Base-by-base conservation (phyloP, 768 basidiomycete genomes). In the Russula virescens region DNA sequence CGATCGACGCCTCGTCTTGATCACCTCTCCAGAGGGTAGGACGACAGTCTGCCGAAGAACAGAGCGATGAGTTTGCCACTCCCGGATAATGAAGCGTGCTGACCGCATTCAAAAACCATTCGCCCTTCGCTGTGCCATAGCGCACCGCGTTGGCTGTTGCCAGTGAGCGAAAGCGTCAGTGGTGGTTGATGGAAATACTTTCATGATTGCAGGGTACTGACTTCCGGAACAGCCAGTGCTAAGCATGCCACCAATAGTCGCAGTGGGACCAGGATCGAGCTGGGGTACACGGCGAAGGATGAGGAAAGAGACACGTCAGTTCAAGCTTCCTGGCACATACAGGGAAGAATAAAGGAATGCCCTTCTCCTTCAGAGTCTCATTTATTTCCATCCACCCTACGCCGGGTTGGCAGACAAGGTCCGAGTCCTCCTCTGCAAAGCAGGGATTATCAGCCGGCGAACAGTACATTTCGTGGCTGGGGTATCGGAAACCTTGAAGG, bases 81-180 rank as follows among this genome's bases (percentile, higher is more conserved):
- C 10, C 13, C 38, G 21, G 21, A 50, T n/a, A 52, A 47, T 40
- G 35, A 47, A 10, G 28, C 6, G 23, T 75, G 21, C 82, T 54
- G 69, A 91, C 91, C 25, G 82, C 82, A 67, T 94, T 94, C 46
- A 95, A 76, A 69, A 95, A 91, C 93, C 92, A 94, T 75, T 94
- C 92, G 0, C 79, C 89, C 70, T 88, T 91, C 0, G 91, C 92
- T 8, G 92, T 95, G 11, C 91, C 94, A 70, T 94, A 95, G 25
- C 91, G 77, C 1, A 91, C 90, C 1, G 89, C 88, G 66, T 90
- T 91, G 0, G 89, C 89, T 83, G 57, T 14, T 21, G 9, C 14
- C 14, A 31, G 31, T 16, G 38, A 18, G 46, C 21, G 18, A 64
- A 7, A 16, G 58, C 34, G n/a, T 26, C 31, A 57, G 31, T n/a